phyloP scores from a whole-genome alignment of 495 filamentous ascomycete species.

The Penicillium silybi region DNA sequence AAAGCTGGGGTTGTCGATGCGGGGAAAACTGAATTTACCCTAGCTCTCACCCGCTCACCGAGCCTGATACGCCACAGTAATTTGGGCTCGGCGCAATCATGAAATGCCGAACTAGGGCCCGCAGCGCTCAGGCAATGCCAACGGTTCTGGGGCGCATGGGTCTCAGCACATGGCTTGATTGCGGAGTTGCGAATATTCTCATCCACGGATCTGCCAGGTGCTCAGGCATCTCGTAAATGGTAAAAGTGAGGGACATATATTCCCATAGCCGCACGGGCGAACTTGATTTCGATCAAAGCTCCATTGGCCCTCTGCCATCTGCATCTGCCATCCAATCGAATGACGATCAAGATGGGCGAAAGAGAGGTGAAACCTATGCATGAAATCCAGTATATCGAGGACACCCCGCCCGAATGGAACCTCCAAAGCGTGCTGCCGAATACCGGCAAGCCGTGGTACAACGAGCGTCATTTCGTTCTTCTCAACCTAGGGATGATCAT shows the following conservation, averaged over 20 bases:
- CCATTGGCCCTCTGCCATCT: neutral
- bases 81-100: neutral
- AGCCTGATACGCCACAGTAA: neutral
- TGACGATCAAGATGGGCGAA: neutral
- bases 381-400: neutral
- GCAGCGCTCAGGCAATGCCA: neutral
- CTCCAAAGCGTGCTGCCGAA: slow-evolving; percentile 1
- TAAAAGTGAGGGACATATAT: neutral
- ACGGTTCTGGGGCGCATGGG: no score
- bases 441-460: slow-evolving; percentile 11
- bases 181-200: neutral
- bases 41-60: neutral
- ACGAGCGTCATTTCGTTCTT: slow-evolving; percentile 7
- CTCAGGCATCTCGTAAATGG: neutral
- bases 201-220: neutral
- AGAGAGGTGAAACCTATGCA: neutral
- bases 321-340: neutral
- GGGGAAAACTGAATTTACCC: neutral
- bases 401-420: slow-evolving; percentile 5
- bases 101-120: neutral
- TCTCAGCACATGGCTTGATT: neutral
- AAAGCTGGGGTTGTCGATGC: neutral
- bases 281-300: neutral
- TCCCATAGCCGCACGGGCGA: neutral
- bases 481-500: slow-evolving; percentile 13